phyloP scores from a whole-genome alignment of 208 protist species.

The Sergeia podlipaevii region DNA sequence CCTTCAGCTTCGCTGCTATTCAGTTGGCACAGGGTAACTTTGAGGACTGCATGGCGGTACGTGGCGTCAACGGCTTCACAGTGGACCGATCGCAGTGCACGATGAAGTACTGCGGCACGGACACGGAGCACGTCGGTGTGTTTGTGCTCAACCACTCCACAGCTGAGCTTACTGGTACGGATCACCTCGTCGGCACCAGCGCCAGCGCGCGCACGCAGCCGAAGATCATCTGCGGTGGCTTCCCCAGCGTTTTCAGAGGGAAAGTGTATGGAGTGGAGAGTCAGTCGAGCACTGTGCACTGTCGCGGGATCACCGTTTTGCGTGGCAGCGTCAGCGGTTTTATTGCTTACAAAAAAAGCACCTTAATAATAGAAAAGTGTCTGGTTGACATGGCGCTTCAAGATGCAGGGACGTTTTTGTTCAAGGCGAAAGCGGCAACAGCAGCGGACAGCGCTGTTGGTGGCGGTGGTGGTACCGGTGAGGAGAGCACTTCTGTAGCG shows the following conservation, averaged over 20 bases:
- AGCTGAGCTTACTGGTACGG: conserved; percentile 18
- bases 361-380: conserved; percentile 26
- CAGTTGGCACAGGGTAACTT: conserved; percentile 26
- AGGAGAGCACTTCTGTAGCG: too few species aligned
- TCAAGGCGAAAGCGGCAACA: too few species aligned
- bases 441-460: too few species aligned
- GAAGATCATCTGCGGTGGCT: conserved; percentile 26
- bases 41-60: conserved; percentile 42
- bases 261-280: conserved; percentile 57
- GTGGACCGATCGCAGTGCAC: conserved; percentile 39
- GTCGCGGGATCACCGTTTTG: conserved; percentile 38
- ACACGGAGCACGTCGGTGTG: conserved; percentile 53
- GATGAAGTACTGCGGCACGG: conserved; percentile 44
- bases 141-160: conserved; percentile 48
- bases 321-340: conserved; percentile 54
- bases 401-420: conserved; percentile 11
- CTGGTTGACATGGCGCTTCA: conserved; percentile 34
- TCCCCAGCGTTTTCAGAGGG: conserved; percentile 41
- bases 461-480: too few species aligned
- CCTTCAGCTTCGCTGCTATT: conserved; percentile 60
- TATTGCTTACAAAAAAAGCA: conserved; percentile 49
- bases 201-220: conserved; percentile 17
- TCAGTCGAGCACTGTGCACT: conserved; percentile 35
- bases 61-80: conserved; percentile 70
- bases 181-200: conserved; percentile 37